Conservation (phyloP, 1,139 yeast genomes). For the Lodderomyces oxycetoniae region DNA sequence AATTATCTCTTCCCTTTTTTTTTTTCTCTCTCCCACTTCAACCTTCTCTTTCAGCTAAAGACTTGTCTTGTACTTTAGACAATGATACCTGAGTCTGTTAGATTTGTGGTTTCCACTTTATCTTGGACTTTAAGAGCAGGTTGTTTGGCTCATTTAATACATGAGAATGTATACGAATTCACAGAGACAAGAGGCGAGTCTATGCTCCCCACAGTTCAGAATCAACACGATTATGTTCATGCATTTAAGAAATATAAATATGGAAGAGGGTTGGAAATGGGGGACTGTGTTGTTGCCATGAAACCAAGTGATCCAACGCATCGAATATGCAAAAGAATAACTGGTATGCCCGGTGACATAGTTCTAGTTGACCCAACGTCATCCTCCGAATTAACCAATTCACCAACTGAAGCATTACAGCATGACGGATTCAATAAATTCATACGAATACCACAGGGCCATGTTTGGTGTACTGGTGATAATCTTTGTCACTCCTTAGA, state of each 20-base stretch:
- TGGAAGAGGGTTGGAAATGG: constrained; percentile 63
- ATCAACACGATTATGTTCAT: constrained; percentile 73
- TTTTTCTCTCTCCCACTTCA: too few species aligned
- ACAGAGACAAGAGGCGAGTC: constrained; percentile 89
- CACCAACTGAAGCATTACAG: constrained; percentile 23
- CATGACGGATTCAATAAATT: constrained; percentile 53
- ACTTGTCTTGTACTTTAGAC: too few species aligned
- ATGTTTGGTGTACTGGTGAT: constrained; percentile 97
- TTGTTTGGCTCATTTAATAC: constrained; percentile 63
- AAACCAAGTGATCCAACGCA: constrained; percentile 89
- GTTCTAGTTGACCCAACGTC: constrained; percentile 76
- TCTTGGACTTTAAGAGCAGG: constrained; percentile 58
- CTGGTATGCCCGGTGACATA: constrained; percentile 95
- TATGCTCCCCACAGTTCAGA: constrained; percentile 86
- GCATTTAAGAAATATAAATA: constrained; percentile 58
- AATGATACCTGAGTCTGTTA: constrained; percentile 22
- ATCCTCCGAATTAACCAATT: constrained; percentile 47
- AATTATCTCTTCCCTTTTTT: too few species aligned
- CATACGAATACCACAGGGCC: constrained; percentile 78
- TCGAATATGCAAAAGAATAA: constrained; percentile 84
- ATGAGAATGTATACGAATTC: constrained; percentile 66
- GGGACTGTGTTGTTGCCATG: constrained; percentile 82
- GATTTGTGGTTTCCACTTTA: constrained; percentile 30
- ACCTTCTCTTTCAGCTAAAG: not conserved
- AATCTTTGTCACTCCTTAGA: constrained; percentile 86